Evolutionary conservation across 148 eudicot genomes (phyloP), one percentile per base, ranked within the genome.

Genomic region (Polygonum aviculare): DNA sequence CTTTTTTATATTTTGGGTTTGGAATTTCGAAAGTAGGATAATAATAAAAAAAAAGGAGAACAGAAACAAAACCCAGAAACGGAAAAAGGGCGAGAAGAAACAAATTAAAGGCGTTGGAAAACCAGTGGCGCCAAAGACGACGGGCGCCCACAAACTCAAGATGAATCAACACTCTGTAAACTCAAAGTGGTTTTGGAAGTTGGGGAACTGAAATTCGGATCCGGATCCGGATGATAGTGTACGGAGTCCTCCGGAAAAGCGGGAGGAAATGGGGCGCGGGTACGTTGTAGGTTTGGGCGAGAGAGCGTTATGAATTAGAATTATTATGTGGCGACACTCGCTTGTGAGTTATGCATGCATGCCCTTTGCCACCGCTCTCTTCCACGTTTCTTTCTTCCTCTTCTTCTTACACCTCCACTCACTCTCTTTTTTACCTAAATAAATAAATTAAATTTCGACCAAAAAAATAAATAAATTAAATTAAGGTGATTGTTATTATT

Each of bases 141-240:
- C 26, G 74, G 74, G 74, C 74, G 75, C 75, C 75, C 75, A 72
- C 75, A 38, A 49, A 19, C 9, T 49, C 12, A 19, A 19, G 2
- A 70, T 44, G 9, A 44, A 26, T 26, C 31, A 26, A 26, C 31
- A 26, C 31, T 26, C 31, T 0, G 31, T 26, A 26, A 26, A 44
- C 63, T 21, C 63, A 10, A 11, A 31, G 39, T 33, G 67, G 67
- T 60, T 60, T 60, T 26, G 39, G 0, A 2, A 70, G 52, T 0
- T 3, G 19, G 12, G 2, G 31, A 26, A 26, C 31, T 26, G 31
- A 26, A 0, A 26, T 26, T 26, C 31, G 51, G 52, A 31, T 8
- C 52, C 51, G 75, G 12, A 44, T 12, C 15, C 47, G n/a, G 2
- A n/a, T 16, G 45, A 12, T 5, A 51, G 38, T 11, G 12, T 60